Evolutionary conservation across 352 stramenopile species (phyloP).

Genomic region (Phytopythium kandeliae): DNA sequence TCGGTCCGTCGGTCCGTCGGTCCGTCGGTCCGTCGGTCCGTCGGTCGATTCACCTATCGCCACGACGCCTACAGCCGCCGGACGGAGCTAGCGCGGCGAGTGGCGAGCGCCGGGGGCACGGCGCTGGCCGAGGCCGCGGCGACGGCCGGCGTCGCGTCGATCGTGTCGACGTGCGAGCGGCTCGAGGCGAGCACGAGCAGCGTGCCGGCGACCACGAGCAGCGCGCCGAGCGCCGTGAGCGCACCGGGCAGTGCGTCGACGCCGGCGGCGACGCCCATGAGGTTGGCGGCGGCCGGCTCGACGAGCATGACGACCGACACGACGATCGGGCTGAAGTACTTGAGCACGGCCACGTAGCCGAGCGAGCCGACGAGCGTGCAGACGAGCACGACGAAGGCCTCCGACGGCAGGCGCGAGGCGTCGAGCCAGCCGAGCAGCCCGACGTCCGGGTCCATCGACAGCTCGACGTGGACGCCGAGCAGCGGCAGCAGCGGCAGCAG

Average conservation of each 20-base stretch:
- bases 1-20: no score
- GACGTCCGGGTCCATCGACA: conserved; percentile 60
- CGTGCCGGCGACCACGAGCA: conserved; percentile 66
- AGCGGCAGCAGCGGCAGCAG: conserved; percentile 63
- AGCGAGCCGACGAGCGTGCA: conserved; percentile 84
- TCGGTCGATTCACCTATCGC: no score
- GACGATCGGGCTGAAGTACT: conserved; percentile 90
- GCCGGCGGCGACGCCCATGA: conserved; percentile 66
- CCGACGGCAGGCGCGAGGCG: conserved; percentile 51
- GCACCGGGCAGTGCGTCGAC: conserved; percentile 75
- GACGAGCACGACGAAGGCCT: conserved; percentile 82
- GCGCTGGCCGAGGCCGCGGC: conserved; percentile 29
- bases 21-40: no score
- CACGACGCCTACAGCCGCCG: conserved; percentile 1
- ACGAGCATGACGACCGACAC: conserved; percentile 86
- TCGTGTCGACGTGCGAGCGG: conserved; percentile 69
- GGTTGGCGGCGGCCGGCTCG: conserved; percentile 74
- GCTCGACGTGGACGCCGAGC: conserved; percentile 56
- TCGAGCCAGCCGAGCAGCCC: conserved; percentile 86
- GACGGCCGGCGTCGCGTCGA: conserved; percentile 80
- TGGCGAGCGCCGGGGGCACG: conserved; percentile 35
- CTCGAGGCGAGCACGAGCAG: conserved; percentile 71
- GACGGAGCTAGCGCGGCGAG: conserved; percentile 8
- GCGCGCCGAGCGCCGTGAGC: conserved; percentile 55
- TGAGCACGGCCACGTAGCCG: conserved; percentile 86